Evolutionary conservation across 495 filamentous ascomycete genomes (phyloP).

Genomic region (Hypoxylon trugodes): DNA sequence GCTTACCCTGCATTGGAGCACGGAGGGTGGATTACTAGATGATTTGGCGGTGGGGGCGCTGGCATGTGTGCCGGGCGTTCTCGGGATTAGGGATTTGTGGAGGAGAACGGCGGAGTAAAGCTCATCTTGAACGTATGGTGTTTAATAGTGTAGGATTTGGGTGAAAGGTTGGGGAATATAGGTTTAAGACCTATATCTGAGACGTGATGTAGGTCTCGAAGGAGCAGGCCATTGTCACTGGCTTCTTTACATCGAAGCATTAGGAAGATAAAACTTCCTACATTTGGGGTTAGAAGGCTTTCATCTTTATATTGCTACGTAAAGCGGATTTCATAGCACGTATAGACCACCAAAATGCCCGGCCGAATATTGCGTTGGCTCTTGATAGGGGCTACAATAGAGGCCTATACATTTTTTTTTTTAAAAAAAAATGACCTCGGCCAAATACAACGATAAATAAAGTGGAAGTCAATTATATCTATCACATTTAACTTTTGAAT

Average conservation of each 20-base stretch:
- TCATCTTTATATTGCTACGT: conserved; percentile 3
- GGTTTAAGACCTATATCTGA: too few relatives aligned
- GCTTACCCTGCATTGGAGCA: conserved; percentile 80
- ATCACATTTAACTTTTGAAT: too few relatives aligned
- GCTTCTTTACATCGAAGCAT: background rate
- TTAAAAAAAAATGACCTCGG: too few relatives aligned
- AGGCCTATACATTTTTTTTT: too few relatives aligned
- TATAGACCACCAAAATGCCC: too few relatives aligned
- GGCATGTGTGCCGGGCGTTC: conserved; percentile 69
- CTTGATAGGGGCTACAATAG: too few relatives aligned
- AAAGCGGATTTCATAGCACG: conserved; percentile 7
- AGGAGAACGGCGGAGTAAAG: conserved; percentile 49
- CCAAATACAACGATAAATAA: too few relatives aligned
- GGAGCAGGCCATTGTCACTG: background rate
- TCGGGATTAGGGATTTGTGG: conserved; percentile 75
- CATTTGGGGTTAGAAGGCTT: background rate
- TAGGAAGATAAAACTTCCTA: background rate
- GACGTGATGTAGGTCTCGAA: too few relatives aligned
- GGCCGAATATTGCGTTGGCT: too few relatives aligned
- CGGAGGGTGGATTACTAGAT: conserved; percentile 70
- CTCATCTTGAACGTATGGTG: background rate
- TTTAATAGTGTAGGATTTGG: background rate
- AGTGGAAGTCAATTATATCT: too few relatives aligned
- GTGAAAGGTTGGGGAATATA: background rate
- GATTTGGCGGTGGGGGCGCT: conserved; percentile 69